Base-by-base conservation (phyloP, 1,284 basidiomycete species). In the Fomitiporia mediterranea region DNA sequence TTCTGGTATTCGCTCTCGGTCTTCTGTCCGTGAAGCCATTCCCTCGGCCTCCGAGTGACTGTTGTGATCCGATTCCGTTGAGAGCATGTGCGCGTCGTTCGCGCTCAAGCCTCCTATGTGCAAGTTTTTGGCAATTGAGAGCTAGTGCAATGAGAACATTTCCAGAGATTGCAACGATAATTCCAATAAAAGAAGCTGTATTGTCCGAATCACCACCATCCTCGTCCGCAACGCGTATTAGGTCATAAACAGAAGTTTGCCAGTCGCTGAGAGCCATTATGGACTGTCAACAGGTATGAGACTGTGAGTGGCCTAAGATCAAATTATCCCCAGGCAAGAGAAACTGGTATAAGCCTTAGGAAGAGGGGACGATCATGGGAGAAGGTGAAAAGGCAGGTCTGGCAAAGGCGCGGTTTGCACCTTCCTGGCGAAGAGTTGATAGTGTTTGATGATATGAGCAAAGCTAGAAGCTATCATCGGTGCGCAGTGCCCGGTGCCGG, bases 111-210 rank as follows among this genome's bases (percentile, higher is more conserved):
- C 88, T 79, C 64, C 80, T 79, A 72, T 98, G 94, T 0, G 93
- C 93, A 4, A 97, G 82, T 69, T 97, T 97, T 72, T 97, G 94
- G 39, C 91, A 75, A 67, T 94, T 94, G 65, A 98, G 78, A 2
- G 94, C 94, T 1, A 96, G 77, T 9, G 89, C 91, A 62, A 98
- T 95, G 60, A 97, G 81, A 4, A 95, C 70, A 67, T 97, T 97
- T 46, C 94, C 94, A 1, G 79, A 77, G 51, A 96, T 81, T 3
- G 94, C 89, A 51, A 95, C 84, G 9, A 80, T 78, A 42, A 97
- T 94, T 32, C 94, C 94, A 59, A 92, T 85, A 63, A 84, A 74
- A 46, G 76, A 71, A 15, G 76, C 74, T 23, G 51, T 42, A 21
- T 21, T 38, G 28, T 47, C 51, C 4, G 56, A 17, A 4, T 54